Percentiles rank a stretch among this genome's conserved stretches.
Evolutionary conservation across 257 asterid genomes (phyloP).

Genomic region (Hygrophila difformis): DNA sequence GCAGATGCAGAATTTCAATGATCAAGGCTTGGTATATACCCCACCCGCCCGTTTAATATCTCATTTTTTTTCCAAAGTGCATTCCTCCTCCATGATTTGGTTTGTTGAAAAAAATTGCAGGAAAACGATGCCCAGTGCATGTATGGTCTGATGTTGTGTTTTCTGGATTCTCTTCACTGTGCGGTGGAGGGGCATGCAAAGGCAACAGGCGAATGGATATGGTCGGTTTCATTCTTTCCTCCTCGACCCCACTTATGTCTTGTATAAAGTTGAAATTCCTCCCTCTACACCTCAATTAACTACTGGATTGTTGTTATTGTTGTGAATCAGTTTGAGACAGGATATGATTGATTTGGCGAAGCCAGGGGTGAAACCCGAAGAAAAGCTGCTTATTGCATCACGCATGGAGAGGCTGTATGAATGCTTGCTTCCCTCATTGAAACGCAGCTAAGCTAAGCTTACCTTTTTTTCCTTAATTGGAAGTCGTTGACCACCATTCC

Average conservation of each 20-base stretch:
- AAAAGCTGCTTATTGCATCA: conserved; percentile 49
- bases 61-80: too few relatives aligned
- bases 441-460: conserved; percentile 37
- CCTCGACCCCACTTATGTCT: too few relatives aligned
- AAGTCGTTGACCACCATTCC: too few relatives aligned
- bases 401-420: conserved; percentile 81
- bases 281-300: too few relatives aligned
- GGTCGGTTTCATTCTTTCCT: conserved; percentile 35
- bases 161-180: conserved; percentile 69
- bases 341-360: conserved; percentile 81
- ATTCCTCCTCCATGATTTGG: not conserved
- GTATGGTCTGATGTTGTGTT: conserved; percentile 68
- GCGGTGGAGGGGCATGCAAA: conserved; percentile 81
- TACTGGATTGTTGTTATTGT: not conserved
- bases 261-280: not conserved
- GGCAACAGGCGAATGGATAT: conserved; percentile 88
- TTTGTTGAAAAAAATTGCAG: conserved; percentile 31
- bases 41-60: too few relatives aligned
- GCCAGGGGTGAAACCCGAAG: conserved; percentile 45
- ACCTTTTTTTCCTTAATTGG: too few relatives aligned
- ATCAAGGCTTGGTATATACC: conserved; percentile 55
- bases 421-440: conserved; percentile 76
- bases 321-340: conserved; percentile 58
- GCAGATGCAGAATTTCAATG: conserved; percentile 58
- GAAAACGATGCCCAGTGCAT: conserved; percentile 78